These are phyloP conservation scores for Boletus sp. DNA, from an alignment of 1,284 basidiomycete genomes.

Conservation along the genomic window DNA sequence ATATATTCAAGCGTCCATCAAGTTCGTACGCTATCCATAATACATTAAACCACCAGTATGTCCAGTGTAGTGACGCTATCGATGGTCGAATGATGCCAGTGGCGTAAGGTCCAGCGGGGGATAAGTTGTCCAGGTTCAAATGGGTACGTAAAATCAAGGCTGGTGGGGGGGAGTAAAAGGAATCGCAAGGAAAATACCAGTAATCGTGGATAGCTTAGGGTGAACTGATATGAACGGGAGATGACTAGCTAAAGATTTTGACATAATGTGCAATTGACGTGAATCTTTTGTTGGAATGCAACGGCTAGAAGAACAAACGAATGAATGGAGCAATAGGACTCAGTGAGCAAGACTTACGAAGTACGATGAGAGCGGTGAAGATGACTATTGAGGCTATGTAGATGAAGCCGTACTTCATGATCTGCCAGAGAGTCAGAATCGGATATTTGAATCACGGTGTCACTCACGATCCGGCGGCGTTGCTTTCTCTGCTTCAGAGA, in stretches of 20 bases:
- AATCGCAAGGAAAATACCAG: conserved; percentile 24
- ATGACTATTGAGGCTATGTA: conserved; percentile 72
- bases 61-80: conserved; percentile 15
- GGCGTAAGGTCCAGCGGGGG: conserved; percentile 10
- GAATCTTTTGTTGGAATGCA: conserved; percentile 54
- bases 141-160: conserved; percentile 4
- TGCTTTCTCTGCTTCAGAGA: conserved; percentile 84
- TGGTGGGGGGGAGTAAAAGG: background rate
- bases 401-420: conserved; percentile 73
- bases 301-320: conserved; percentile 42
- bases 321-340: background rate
- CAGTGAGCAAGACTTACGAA: conserved; percentile 55
- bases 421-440: conserved; percentile 35
- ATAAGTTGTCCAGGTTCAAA: conserved; percentile 21
- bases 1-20: conserved; percentile 17
- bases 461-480: conserved; percentile 79
- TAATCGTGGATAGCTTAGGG: conserved; percentile 31
- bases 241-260: conserved; percentile 52
- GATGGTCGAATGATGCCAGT: conserved; percentile 14
- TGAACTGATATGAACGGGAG: conserved; percentile 24
- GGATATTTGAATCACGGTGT: background rate
- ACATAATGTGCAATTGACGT: conserved; percentile 65
- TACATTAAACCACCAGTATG: conserved; percentile 22
- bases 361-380: conserved; percentile 73
- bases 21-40: conserved; percentile 25